These are phyloP conservation scores for Pouteria glomerata DNA, from an alignment of 148 eudicot species.

Conservation along the genomic window DNA sequence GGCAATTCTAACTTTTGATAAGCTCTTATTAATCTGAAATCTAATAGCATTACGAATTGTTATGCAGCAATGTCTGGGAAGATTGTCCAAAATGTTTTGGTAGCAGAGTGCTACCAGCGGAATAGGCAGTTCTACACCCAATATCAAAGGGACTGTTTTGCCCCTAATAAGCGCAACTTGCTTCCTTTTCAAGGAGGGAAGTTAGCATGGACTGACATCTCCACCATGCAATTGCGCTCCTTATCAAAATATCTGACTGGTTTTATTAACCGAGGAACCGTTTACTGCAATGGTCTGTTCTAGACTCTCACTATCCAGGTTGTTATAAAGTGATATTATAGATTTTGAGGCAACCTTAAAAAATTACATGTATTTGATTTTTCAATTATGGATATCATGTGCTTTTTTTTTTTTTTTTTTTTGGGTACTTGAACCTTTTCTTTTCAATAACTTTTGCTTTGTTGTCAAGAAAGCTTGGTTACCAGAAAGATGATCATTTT, in stretches of 20 bases:
- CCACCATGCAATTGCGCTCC: constrained; percentile 61
- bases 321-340: constrained; percentile 25
- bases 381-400: neutral
- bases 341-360: constrained; percentile 17
- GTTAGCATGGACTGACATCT: constrained; percentile 62
- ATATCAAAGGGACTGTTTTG: constrained; percentile 47
- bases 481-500: neutral
- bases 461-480: neutral
- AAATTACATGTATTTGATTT: neutral
- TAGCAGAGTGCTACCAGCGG: constrained; percentile 65
- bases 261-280: constrained; percentile 51
- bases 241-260: constrained; percentile 43
- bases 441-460: constrained; percentile 5
- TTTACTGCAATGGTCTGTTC: constrained; percentile 96
- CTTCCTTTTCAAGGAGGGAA: constrained; percentile 65
- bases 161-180: constrained; percentile 52
- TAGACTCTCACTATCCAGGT: constrained; percentile 55
- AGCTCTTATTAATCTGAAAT: constrained; percentile 18
- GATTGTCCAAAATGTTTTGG: constrained; percentile 74
- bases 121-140: constrained; percentile 63
- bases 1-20: constrained; percentile 12
- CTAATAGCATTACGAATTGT: constrained; percentile 60
- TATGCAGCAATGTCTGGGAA: constrained; percentile 89
- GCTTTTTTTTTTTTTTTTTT: too few species aligned
- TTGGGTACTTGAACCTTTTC: too few species aligned